Conservation (phyloP, 2,329 filamentous ascomycete genomes). For the Raffaelea arxii region DNA sequence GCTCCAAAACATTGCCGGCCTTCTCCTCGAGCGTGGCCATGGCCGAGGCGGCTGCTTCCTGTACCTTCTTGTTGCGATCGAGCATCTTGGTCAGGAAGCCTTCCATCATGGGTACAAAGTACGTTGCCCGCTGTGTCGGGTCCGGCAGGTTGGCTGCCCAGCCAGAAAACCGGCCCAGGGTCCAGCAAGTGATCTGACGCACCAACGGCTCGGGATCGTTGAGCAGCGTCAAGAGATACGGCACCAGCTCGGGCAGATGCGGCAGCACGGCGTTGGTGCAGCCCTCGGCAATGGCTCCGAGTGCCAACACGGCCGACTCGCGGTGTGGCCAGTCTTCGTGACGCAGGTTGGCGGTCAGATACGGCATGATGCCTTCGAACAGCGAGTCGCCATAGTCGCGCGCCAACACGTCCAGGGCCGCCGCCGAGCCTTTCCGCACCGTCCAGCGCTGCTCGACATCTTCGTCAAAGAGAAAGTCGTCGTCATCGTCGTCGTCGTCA, state of each 20-base stretch:
- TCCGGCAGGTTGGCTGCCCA: conserved; percentile 77
- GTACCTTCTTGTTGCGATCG: conserved; percentile 94
- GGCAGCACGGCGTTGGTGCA: conserved; percentile 85
- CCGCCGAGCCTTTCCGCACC: conserved; percentile 90
- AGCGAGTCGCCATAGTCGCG: conserved; percentile 81
- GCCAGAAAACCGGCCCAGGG: conserved; percentile 80
- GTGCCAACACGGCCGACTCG: conserved; percentile 86
- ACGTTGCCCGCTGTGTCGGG: conserved; percentile 58
- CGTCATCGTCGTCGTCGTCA: conserved; percentile 73
- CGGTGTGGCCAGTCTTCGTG: conserved; percentile 85
- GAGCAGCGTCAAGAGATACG: conserved; percentile 79
- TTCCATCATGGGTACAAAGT: conserved; percentile 95
- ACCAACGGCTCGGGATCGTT: conserved; percentile 83
- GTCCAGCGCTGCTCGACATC: conserved; percentile 93
- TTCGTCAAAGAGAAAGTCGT: conserved; percentile 61
- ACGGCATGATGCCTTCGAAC: conserved; percentile 86
- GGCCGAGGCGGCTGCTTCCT: conserved; percentile 89
- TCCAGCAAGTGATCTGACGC: conserved; percentile 96
- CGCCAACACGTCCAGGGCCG: conserved; percentile 87
- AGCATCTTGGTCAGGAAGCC: conserved; percentile 91
- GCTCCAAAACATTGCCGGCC: conserved; percentile 67
- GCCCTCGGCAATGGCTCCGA: conserved; percentile 90
- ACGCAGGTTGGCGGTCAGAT: conserved; percentile 79
- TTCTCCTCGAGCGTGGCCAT: conserved; percentile 96
- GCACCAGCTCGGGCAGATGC: conserved; percentile 81